Conservation (phyloP, 352 stramenopile genomes). For the Lagenidium giganteum region DNA sequence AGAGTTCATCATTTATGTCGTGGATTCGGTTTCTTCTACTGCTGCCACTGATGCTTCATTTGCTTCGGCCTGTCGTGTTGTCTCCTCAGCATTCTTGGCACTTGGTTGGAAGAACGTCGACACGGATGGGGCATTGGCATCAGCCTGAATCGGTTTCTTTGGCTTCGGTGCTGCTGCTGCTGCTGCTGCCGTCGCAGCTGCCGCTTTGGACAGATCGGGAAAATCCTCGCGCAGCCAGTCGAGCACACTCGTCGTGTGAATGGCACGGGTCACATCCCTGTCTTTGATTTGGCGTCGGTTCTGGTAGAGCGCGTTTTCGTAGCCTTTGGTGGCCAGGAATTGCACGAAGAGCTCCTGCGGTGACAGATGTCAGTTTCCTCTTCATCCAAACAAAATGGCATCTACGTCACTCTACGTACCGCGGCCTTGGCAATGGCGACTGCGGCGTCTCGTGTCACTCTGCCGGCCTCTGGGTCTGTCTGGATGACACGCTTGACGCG, state of each 20-base stretch:
- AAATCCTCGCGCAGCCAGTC: conserved; percentile 88
- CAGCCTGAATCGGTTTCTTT: no score
- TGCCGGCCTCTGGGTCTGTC: conserved; percentile 88
- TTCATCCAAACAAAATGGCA: no score
- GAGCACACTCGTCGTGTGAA: conserved; percentile 68
- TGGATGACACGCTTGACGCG: conserved; percentile 93
- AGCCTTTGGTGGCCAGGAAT: conserved; percentile 88
- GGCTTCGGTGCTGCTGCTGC: background rate
- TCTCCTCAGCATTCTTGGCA: background rate
- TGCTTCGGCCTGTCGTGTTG: background rate
- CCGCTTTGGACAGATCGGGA: conserved; percentile 38
- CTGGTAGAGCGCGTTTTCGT: conserved; percentile 77
- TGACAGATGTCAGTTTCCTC: background rate
- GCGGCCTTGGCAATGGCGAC: conserved; percentile 91
- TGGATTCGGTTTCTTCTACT: no score
- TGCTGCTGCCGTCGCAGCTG: background rate
- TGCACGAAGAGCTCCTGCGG: conserved; percentile 85
- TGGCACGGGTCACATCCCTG: conserved; percentile 68
- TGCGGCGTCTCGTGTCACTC: conserved; percentile 90
- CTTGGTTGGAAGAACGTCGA: conserved; percentile 47
- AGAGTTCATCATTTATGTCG: no score
- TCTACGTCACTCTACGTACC: conserved; percentile 23
- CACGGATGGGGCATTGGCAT: conserved; percentile 20
- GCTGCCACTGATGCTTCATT: no score
- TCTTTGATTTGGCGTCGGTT: conserved; percentile 81